Conservation (phyloP, 495 filamentous ascomycete genomes). For the Podospora pseudocomata region DNA sequence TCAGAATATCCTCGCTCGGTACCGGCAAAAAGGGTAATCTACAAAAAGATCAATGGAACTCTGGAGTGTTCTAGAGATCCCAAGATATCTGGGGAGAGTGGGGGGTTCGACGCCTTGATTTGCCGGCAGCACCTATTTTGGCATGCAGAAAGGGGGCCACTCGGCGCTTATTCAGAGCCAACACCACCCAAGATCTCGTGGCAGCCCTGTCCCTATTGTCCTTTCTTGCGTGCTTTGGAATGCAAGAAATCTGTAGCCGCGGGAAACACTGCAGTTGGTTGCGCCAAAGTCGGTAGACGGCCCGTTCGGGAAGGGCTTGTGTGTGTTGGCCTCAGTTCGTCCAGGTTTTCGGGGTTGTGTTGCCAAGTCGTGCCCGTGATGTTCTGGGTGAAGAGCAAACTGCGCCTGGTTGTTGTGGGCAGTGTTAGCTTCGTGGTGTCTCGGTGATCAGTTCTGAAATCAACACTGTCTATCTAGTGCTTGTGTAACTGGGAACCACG, state of each 20-base stretch:
- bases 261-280: conserved; percentile 1
- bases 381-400: not conserved
- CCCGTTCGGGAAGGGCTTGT: conserved; percentile 1
- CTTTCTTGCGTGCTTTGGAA: not conserved
- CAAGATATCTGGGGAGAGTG: not conserved
- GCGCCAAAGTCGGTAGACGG: not conserved
- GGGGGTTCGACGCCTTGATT: not conserved
- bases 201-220: conserved; percentile 6
- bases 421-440: not conserved
- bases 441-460: not conserved
- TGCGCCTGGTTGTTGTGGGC: not conserved
- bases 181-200: conserved; percentile 14
- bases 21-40: conserved; percentile 6
- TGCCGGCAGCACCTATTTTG: conserved; percentile 12
- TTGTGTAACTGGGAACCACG: conserved; percentile 1
- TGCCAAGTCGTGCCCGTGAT: not conserved
- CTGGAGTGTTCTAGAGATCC: not conserved
- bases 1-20: conserved; percentile 2
- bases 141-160: conserved; percentile 6
- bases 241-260: conserved; percentile 9
- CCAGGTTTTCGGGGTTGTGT: not conserved
- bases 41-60: not conserved
- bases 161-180: conserved; percentile 20
- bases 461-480: not conserved
- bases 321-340: not conserved